Base-by-base conservation (phyloP, 1,284 basidiomycete genomes). In the Ganoderma resinaceum region DNA sequence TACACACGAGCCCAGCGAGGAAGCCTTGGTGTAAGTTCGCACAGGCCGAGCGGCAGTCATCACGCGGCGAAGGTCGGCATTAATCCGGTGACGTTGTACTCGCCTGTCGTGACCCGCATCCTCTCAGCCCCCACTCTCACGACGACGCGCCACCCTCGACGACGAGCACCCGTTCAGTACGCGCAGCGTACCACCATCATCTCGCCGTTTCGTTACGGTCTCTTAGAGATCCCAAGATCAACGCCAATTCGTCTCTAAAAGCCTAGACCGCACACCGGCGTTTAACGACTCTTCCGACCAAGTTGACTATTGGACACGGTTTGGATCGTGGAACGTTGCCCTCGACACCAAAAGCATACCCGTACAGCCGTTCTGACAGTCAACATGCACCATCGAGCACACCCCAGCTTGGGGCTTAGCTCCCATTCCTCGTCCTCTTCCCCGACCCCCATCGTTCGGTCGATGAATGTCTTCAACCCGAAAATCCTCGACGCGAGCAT, bases 401-500 rank as follows among this genome's bases (percentile, higher is more conserved):
- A 72, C 61, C 69, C 69, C 26, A 58, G 53, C 53, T 66, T 66
- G 61, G 68, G 68, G 61, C 69, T 67, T 58, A 68, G 66, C 63
- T 66, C 69, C 61, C 52, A 63, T 52, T 66, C 66, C 57, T 43
- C 62, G 61, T 61, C 66, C 40, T 67, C 66, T 38, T 46, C 68
- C n/a, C 61, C 68, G 42, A 16, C 60, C 14, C 66, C 68, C 52
- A 61, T 58, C 23, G 53, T 58, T 18, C 71, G 62, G 43, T 62
- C 71, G n/a, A 86, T 86, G 86, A 85, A 84, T 75, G 82, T 90
- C 68, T 91, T 92, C 82, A 92, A 92, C 76, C 89, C 89, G 6
- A 89, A 87, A 74, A 91, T 91, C 71, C 82, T 91, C 59, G 90
- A 92, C 73, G 90, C 90, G 31, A 87, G 88, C 80, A 88, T 91